Percentiles rank a stretch among this genome's conserved stretches.
Conservation (phyloP, 345 rosid species). For the Dipteronia dyeriana region DNA sequence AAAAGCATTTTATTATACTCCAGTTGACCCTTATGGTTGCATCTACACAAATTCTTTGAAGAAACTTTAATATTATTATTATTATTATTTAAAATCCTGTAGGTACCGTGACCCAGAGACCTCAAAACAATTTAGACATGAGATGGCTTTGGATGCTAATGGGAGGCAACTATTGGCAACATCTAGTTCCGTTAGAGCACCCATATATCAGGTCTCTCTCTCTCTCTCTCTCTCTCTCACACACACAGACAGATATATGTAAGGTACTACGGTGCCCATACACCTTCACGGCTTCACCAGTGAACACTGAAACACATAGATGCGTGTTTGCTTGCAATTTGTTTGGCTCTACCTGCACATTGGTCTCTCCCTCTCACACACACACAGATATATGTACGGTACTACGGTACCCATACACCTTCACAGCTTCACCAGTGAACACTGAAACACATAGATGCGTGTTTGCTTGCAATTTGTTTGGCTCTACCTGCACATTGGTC, state of each 20-base stretch:
- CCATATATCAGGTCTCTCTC: slow-evolving; percentile 55
- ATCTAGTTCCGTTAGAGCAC: slow-evolving; percentile 60
- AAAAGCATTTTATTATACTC: not conserved
- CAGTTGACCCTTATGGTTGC: not conserved
- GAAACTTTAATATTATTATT: not conserved
- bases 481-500: no score
- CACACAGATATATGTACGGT: not conserved
- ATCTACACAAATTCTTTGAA: not conserved
- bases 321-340: not conserved
- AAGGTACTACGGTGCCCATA: not conserved
- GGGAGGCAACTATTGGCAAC: slow-evolving; percentile 56
- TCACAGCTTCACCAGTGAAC: not conserved
- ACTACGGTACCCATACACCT: not conserved
- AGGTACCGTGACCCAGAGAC: slow-evolving; percentile 43
- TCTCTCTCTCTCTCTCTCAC: not conserved
- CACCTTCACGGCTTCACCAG: not conserved
- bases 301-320: not conserved
- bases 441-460: not conserved
- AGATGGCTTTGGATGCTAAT: slow-evolving; percentile 64
- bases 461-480: not conserved
- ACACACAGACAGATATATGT: not conserved
- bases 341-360: no score
- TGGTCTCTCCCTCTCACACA: no score
- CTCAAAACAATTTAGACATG: slow-evolving; percentile 41
- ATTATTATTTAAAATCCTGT: slow-evolving; percentile 6